Conservation (phyloP, 176 grass and related monocot species). For the Melocanna baccifera region DNA sequence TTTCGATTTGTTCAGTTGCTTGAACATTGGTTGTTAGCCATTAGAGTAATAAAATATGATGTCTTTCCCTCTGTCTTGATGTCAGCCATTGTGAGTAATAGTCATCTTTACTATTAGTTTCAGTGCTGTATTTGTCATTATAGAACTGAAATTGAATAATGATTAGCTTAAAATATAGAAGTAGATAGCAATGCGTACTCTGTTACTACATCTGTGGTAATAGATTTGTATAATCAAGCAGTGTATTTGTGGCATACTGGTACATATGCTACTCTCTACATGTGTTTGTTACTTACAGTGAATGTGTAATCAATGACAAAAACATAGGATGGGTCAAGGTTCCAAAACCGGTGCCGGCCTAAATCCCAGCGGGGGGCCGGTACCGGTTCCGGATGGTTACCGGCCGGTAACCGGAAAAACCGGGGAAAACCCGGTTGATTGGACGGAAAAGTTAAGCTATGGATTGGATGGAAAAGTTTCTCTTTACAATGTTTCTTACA, state of each 20-base stretch:
- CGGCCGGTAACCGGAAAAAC: too few relatives aligned
- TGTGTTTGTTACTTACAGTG: background rate
- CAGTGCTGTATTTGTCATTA: background rate
- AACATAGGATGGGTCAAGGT: constrained; percentile 1
- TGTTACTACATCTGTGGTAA: background rate
- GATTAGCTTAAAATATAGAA: constrained; percentile 8
- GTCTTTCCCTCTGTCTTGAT: background rate
- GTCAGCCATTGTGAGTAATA: background rate
- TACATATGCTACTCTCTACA: background rate
- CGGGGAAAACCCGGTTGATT: too few relatives aligned
- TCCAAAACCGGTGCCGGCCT: too few relatives aligned
- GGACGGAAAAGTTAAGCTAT: constrained; percentile 31
- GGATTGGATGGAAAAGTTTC: constrained; percentile 2
- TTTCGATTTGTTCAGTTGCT: constrained; percentile 11
- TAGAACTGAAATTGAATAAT: background rate
- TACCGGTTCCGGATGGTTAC: too few relatives aligned
- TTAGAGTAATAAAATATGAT: background rate
- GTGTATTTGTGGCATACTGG: background rate
- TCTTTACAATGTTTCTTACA: constrained; percentile 34
- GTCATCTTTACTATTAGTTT: background rate
- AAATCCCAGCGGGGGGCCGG: too few relatives aligned
- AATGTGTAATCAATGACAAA: constrained; percentile 7
- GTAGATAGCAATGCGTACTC: background rate
- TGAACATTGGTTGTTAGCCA: background rate
- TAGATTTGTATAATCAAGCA: background rate